Evolutionary conservation across 2,329 filamentous ascomycete species (phyloP), one percentile per base, ranked within the genome.

Genomic region (Epichloe coenophiala): DNA sequence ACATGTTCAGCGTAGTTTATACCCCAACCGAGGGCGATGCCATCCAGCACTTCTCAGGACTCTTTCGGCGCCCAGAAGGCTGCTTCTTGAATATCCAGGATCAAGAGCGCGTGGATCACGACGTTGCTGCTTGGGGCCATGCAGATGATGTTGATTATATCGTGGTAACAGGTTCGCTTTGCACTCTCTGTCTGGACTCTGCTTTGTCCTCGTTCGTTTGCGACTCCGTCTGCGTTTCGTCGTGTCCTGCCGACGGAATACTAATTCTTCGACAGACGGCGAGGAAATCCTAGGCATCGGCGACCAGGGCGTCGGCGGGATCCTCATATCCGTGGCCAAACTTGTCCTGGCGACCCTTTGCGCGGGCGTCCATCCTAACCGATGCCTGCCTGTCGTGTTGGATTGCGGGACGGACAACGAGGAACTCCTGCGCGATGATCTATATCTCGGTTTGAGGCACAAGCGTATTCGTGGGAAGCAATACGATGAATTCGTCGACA

Each of bases 1-100:
- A 95, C 61, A 93, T 95, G 86, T 90, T 94, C 61, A 81, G 83
- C 40, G 72, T 95, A n/a, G 86, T 95, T 31, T 95, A 95, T 61
- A 95, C 89, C 0, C 89, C 89, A 0, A 95, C 89, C 0, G 88
- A 95, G 67, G 88, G 86, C 7, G 87, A 94, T 40, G 89, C 89
- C 0, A 95, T 95, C 47, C 80, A 87, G 57, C 86, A 90, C 55
- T 95, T 87, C 61, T 93, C 87, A 0, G 71, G 82, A 0, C 64
- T 93, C 0, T 95, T 95, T 60, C 72, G 89, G 11, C 73, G 78
- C 17, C 86, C 88, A 0, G 84, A 91, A 57, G 89, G 89, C 0
- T 88, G 86, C 58, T 94, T 88, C 56, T 66, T 94, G 47, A 88
- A 85, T 58, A 84, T 94, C 45, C 71, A 80, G 17, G 79, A 89